Evolutionary conservation across 2,329 filamentous ascomycete genomes (phyloP).

Genomic region (Raffaelea ambrosiae): DNA sequence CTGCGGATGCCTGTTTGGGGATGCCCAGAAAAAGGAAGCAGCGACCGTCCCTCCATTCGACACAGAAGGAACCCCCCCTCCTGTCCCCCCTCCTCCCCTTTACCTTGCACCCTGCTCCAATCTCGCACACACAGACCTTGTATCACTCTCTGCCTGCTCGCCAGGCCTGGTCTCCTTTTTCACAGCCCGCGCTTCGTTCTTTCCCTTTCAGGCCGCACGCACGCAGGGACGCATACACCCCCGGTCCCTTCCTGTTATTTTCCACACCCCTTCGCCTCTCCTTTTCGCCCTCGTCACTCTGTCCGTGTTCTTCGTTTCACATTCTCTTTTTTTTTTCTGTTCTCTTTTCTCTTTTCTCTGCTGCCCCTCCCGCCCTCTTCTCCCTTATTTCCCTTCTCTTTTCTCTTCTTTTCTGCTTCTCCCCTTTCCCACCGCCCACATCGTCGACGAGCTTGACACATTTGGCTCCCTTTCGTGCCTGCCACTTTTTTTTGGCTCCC

Average conservation of each 20-base stretch:
- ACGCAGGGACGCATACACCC: not conserved
- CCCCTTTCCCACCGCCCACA: constrained; percentile 1
- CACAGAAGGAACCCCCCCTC: not conserved
- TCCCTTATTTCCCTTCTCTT: constrained; percentile 3
- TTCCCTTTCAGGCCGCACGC: not conserved
- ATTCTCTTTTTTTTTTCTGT: not conserved
- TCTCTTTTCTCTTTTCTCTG: not conserved
- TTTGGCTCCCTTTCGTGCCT: too few species aligned
- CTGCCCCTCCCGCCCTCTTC: too few species aligned
- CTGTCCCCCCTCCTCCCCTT: not conserved
- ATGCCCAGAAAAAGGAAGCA: not conserved
- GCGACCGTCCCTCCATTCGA: not conserved
- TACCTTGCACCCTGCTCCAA: constrained; percentile 9
- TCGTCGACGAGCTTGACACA: not conserved
- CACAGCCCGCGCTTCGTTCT: constrained; percentile 19
- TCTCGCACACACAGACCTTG: constrained; percentile 28
- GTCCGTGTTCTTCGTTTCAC: not conserved
- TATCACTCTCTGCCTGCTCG: constrained; percentile 24
- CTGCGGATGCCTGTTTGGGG: not conserved
- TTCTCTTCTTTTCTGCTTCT: constrained; percentile 12
- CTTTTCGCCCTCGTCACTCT: not conserved
- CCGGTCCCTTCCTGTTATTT: not conserved
- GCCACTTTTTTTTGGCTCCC: not conserved
- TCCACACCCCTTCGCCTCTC: constrained; percentile 1
- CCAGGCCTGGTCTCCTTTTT: constrained; percentile 21